A percentile compares a stretch with the other conserved stretches of the same genome.
Conservation (phyloP, 163 green algal species). For the Scenedesmus sp. region DNA sequence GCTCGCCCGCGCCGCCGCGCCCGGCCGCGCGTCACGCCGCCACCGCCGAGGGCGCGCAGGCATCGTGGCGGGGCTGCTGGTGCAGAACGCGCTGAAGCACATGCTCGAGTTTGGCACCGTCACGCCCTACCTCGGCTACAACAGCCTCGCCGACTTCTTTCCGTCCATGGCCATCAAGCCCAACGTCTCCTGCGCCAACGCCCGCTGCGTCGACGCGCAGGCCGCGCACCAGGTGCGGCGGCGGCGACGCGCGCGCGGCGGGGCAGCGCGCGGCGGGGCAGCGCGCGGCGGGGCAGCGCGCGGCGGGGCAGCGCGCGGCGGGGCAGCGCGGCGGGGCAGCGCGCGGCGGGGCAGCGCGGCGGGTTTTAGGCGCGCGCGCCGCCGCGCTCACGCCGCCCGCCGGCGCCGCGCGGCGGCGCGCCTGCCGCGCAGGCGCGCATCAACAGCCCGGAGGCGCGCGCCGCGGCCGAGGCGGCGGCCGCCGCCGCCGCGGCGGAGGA, state of each 20-base stretch:
- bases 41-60: no score
- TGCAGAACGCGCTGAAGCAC: slow-evolving; percentile 96
- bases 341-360: no score
- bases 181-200: slow-evolving; percentile 85
- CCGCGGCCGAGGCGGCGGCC: slow-evolving; percentile 46
- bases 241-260: no score
- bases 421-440: slow-evolving; percentile 1
- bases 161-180: slow-evolving; percentile 92
- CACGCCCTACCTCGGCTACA: slow-evolving; percentile 91
- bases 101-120: slow-evolving; percentile 91
- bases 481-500: slow-evolving; percentile 47
- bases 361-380: no score
- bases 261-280: no score
- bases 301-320: no score
- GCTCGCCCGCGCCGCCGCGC: no score
- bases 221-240: slow-evolving; percentile 57
- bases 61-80: slow-evolving; percentile 95
- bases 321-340: no score
- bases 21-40: no score
- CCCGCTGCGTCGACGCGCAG: slow-evolving; percentile 72
- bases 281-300: no score
- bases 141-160: slow-evolving; percentile 94
- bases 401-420: no score
- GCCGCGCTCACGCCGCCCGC: no score
- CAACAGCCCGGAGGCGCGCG: slow-evolving; percentile 45